Evolutionary conservation across 2,329 filamentous ascomycete species (phyloP), one percentile per base, ranked within the genome.

Genomic region (Aureobasidium uvarum): DNA sequence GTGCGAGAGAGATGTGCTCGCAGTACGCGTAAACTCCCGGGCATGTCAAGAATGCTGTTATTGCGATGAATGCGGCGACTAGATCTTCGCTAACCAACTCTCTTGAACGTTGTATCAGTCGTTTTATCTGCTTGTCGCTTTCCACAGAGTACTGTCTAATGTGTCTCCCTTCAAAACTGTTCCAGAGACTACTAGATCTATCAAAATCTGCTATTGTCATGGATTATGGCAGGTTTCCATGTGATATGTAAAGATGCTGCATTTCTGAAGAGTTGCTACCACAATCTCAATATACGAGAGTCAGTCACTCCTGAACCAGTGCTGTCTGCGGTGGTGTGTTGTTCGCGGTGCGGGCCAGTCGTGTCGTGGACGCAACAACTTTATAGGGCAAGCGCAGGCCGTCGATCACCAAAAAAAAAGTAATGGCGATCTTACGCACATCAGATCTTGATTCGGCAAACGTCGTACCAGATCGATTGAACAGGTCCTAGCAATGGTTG

Each of bases 381-480:
- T 11, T 36, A 58, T 43, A n/a, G 14, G 38, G 54, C 31, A 58
- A 58, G 54, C 16, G 18, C 36, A 33, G 20, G 31, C 54, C 54
- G 16, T 18, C 39, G 54, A 58, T 41, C 36, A 28, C 14, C 14
- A 20, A 20, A 58, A 45, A 58, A 45, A 43, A 43, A 25, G 36
- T 14, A 36, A 20, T 23, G 33, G 11, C 18, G 45, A 48, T 48
- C 45, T 25, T 25, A 48, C 45, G 55, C 41, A 46, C 55, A 46
- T 41, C 23, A 13, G 55, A 46, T 59, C 55, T 23, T 33, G 38
- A 33, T 16, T 18, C 16, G 20, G 20, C 14, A 7, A 20, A 56
- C 54, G 54, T 58, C 54, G 45, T 58, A n/a, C 14, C 2, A 48
- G 28, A 36, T 60, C 43, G 5, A 60, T 7, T 55, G n/a, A 36